These are phyloP conservation scores for Tolypocladium tundrense DNA, from an alignment of 2,329 filamentous ascomycete genomes.

Conservation along the genomic window DNA sequence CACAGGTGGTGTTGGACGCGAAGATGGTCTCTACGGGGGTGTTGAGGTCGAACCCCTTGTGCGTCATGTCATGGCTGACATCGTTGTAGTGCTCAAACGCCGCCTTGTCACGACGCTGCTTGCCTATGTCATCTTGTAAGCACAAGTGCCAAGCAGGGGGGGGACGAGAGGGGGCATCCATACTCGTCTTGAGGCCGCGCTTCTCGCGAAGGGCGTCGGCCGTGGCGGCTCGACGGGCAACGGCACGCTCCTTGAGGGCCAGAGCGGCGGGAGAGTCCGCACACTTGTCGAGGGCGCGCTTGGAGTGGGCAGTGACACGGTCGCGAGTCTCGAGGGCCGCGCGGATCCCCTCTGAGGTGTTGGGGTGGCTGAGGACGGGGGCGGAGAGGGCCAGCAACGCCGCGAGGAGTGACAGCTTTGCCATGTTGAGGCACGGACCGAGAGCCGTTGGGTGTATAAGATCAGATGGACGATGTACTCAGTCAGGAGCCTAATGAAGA, in stretches of 20 bases:
- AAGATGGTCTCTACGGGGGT: constrained; percentile 5
- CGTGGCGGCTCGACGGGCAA: constrained; percentile 5
- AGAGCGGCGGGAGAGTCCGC: background rate
- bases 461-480: background rate
- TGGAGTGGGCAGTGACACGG: constrained; percentile 4
- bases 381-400: constrained; percentile 15
- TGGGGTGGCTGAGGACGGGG: constrained; percentile 10
- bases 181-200: constrained; percentile 4
- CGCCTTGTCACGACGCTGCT: constrained; percentile 1
- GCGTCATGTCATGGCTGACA: constrained; percentile 3
- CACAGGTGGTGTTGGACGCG: constrained; percentile 6
- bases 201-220: constrained; percentile 4
- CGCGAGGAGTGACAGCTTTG: constrained; percentile 11
- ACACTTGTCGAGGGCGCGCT: constrained; percentile 3
- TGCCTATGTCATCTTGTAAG: background rate
- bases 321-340: background rate
- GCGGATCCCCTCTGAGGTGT: constrained; percentile 2
- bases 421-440: background rate
- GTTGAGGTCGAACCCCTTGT: background rate
- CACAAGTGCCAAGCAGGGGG: background rate
- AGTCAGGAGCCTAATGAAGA: background rate
- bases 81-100: constrained; percentile 2
- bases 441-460: background rate
- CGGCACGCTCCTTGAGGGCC: constrained; percentile 4
- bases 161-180: background rate